These are phyloP conservation scores for Trichosporon ovoides DNA, from an alignment of 1,284 basidiomycete genomes.

Conservation along the genomic window DNA sequence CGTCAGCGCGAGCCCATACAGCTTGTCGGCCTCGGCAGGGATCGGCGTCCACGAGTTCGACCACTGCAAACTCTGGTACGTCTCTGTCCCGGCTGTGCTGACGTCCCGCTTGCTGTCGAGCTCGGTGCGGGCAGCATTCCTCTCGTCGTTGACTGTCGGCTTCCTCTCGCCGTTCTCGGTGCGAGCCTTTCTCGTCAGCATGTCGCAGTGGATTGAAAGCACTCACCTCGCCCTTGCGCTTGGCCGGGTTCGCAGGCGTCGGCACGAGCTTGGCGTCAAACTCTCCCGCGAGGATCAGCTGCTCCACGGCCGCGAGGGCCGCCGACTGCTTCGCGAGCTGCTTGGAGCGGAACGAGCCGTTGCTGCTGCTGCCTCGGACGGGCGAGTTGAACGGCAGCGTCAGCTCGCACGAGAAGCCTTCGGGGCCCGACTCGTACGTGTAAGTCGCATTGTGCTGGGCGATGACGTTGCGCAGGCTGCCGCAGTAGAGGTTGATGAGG, in stretches of 20 bases:
- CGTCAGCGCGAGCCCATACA: neutral
- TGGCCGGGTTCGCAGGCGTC: constrained; percentile 16
- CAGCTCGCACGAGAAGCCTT: neutral
- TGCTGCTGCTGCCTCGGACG: constrained; percentile 1
- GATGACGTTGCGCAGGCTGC: constrained; percentile 17
- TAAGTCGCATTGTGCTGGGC: constrained; percentile 8
- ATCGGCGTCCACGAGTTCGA: constrained; percentile 1
- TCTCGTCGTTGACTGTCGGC: neutral
- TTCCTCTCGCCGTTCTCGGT: neutral
- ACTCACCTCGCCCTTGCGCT: neutral
- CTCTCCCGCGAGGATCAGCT: constrained; percentile 21
- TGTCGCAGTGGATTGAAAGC: neutral
- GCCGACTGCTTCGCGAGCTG: constrained; percentile 25
- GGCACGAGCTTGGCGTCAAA: constrained; percentile 21
- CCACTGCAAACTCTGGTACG: neutral
- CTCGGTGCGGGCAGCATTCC: neutral
- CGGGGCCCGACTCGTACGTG: neutral
- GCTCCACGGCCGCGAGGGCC: constrained; percentile 15
- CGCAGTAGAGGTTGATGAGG: constrained; percentile 13
- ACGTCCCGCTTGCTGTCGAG: neutral
- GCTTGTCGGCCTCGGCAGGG: neutral
- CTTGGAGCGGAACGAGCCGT: constrained; percentile 9
- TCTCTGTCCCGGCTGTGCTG: neutral
- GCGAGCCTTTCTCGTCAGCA: neutral
- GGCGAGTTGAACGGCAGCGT: constrained; percentile 17